A percentile compares a stretch with the other conserved stretches of the same genome.
Evolutionary conservation across 2,329 filamentous ascomycete species (phyloP).

Genomic region (Blastomyces gilchristii): DNA sequence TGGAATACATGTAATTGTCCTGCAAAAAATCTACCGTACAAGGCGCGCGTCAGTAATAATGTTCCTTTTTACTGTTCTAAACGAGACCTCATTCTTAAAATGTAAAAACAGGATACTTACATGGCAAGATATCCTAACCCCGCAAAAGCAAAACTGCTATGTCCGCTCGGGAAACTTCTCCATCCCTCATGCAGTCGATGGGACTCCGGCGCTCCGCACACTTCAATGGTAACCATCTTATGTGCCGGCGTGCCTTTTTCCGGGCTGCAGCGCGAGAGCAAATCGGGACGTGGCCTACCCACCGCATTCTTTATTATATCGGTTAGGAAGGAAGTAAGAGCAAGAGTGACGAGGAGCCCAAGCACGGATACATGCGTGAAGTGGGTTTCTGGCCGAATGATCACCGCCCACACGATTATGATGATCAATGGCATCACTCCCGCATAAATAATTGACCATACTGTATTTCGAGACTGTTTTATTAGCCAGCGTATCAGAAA

Average conservation of each 20-base stretch:
- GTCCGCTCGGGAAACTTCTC: slow-evolving; percentile 55
- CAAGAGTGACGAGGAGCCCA: slow-evolving; percentile 64
- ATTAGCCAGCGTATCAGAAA: not conserved
- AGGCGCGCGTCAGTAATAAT: not conserved
- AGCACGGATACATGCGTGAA: slow-evolving; percentile 81
- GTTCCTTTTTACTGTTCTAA: not conserved
- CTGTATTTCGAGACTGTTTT: slow-evolving; percentile 2
- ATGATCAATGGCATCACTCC: slow-evolving; percentile 58
- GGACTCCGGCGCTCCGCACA: slow-evolving; percentile 42
- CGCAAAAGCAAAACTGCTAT: slow-evolving; percentile 51
- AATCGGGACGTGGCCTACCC: slow-evolving; percentile 71
- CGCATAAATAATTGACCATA: slow-evolving; percentile 64
- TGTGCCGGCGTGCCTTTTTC: slow-evolving; percentile 46
- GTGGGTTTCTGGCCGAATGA: slow-evolving; percentile 54
- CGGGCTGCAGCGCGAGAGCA: slow-evolving; percentile 80
- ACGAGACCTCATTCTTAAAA: not conserved
- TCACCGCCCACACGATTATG: slow-evolving; percentile 55
- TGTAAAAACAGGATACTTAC: slow-evolving; percentile 23
- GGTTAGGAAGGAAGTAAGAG: slow-evolving; percentile 72
- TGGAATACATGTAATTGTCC: slow-evolving; percentile 50
- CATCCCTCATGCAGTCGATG: slow-evolving; percentile 54
- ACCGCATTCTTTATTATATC: slow-evolving; percentile 86
- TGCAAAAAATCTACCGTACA: slow-evolving; percentile 31
- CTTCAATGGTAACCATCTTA: slow-evolving; percentile 40
- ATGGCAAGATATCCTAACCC: slow-evolving; percentile 50